Evolutionary conservation across 2,329 filamentous ascomycete species (phyloP), one percentile per base, ranked within the genome.

Genomic region (Claviceps sorghi): DNA sequence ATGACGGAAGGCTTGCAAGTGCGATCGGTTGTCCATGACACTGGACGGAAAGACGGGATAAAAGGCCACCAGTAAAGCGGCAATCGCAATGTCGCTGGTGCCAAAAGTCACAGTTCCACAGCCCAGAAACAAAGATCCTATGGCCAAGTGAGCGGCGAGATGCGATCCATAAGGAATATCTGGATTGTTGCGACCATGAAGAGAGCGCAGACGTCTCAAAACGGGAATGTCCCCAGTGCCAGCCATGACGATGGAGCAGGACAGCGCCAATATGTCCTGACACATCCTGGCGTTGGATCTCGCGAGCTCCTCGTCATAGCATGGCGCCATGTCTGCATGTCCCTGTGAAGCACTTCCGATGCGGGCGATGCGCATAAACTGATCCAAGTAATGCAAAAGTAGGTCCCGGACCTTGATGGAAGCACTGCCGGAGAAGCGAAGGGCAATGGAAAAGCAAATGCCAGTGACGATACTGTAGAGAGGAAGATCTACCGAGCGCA

Each of bases 1-100:
- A 67, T 98, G 91, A 5, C 94, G 82, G 71, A 98, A 93, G 3
- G 94, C 93, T 70, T 98, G 93, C 6, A 98, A 76, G 61, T 98
- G 93, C 11, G 88, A 89, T 58, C 87, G 85, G 63, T 97, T 97
- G 69, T 98, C 93, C 61, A 95, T 85, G 2, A 97, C 87, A 32
- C 81, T 84, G 10, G 80, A 84, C 0, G 93, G 93, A 64, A 95
- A 96, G 21, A 96, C 77, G 0, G 93, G 93, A 62, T 98, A 98
- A 66, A 98, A 95, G 1, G 93, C 85, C 44, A 93, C 84, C 8
- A 98, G 79, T 7, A 98, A 74, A 13, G 88, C 81, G 1, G 88
- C 91, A 48, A 95, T 82, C 10, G 91, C 90, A 51, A 94, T 73
- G 63, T 96, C 84, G 40, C 85, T 91, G 4, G 88, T 94, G 52